Evolutionary conservation across 306 rosid genomes (phyloP).

Genomic region (Pterocarpus santalinus): DNA sequence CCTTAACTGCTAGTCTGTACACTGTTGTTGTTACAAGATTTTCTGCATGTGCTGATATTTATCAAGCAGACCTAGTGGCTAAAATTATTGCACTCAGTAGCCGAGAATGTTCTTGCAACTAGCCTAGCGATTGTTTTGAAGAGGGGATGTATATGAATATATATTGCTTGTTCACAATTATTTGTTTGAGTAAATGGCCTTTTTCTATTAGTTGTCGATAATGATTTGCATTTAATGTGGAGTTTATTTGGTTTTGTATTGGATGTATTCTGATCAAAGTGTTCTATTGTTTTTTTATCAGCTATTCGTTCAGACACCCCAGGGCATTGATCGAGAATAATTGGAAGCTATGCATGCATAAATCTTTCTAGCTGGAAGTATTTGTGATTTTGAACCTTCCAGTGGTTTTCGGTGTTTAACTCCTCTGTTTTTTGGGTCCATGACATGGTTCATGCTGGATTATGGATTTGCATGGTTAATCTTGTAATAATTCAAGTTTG

Average conservation of each 20-base stretch:
- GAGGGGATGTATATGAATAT: neutral
- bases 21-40: neutral
- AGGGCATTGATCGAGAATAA: conserved; percentile 45
- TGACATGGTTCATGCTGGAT: conserved; percentile 37
- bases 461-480: conserved; percentile 41
- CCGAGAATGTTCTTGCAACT: neutral
- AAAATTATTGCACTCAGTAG: neutral
- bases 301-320: conserved; percentile 66
- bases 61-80: neutral
- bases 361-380: conserved; percentile 24
- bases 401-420: conserved; percentile 29
- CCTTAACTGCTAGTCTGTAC: neutral
- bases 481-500: conserved; percentile 47
- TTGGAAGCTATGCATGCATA: conserved; percentile 19
- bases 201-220: neutral
- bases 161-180: conserved; percentile 2
- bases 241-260: conserved; percentile 17
- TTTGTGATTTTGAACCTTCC: conserved; percentile 34
- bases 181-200: conserved; percentile 1
- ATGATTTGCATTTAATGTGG: neutral
- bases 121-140: neutral
- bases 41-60: neutral
- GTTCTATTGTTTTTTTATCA: conserved; percentile 44
- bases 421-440: conserved; percentile 29
- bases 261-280: conserved; percentile 35